Conservation (phyloP, 1,139 yeast species). For the Meyerozyma smithsonii region DNA sequence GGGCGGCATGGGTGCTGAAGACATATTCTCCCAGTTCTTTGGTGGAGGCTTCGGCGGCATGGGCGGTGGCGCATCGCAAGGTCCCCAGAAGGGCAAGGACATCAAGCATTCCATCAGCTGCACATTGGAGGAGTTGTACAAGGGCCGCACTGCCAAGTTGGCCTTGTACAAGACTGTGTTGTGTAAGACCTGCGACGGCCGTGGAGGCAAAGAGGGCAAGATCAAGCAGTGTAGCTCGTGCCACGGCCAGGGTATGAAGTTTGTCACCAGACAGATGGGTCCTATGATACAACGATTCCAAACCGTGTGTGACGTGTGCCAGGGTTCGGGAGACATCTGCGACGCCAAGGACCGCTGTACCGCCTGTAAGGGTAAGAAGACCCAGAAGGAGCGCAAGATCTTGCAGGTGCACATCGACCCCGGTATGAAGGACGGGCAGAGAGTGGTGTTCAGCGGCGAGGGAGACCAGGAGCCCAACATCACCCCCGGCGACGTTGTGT, state of each 20-base stretch:
- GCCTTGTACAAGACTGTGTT: conserved; percentile 89
- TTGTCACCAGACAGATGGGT: conserved; percentile 98
- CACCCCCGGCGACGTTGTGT: conserved; percentile 94
- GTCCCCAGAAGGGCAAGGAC: conserved; percentile 87
- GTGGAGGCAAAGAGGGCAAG: conserved; percentile 92
- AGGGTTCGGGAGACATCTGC: conserved; percentile 87
- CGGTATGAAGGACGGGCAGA: conserved; percentile 96
- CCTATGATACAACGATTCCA: conserved; percentile 98
- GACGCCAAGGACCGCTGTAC: conserved; percentile 88
- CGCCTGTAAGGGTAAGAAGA: conserved; percentile 84
- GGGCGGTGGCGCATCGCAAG: conserved; percentile 63
- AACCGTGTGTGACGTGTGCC: conserved; percentile 88
- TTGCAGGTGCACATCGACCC: conserved; percentile 93
- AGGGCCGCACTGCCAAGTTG: conserved; percentile 91
- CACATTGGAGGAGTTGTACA: conserved; percentile 87
- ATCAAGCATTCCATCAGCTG: conserved; percentile 85
- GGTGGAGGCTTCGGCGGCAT: conserved; percentile 63
- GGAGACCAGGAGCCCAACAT: conserved; percentile 97
- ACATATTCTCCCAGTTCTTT: conserved; percentile 90
- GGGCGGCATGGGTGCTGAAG: conserved; percentile 81
- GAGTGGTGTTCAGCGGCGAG: conserved; percentile 87
- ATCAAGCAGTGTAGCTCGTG: conserved; percentile 85
- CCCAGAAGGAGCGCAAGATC: conserved; percentile 82
- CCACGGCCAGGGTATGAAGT: conserved; percentile 86
- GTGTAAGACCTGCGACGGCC: conserved; percentile 87